Conservation (phyloP, 2,329 filamentous ascomycete species). For the Aciculosporium take region DNA sequence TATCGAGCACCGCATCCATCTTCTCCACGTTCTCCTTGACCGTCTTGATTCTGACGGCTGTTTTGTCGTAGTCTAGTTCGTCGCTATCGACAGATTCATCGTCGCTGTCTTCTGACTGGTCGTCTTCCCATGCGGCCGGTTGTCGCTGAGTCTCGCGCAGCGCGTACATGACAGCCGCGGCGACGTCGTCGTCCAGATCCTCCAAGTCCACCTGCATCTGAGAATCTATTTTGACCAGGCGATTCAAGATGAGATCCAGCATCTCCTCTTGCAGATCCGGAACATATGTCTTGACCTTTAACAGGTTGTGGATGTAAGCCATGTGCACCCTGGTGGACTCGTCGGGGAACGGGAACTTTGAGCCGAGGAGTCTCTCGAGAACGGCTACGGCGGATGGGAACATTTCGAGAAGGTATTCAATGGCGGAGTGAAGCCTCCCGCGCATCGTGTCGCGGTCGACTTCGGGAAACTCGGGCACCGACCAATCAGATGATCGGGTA, state of each 20-base stretch:
- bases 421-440: slow-evolving; percentile 57
- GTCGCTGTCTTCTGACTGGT: slow-evolving; percentile 46
- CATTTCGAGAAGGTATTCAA: slow-evolving; percentile 64
- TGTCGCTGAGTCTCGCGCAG: slow-evolving; percentile 17
- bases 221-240: slow-evolving; percentile 85
- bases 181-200: slow-evolving; percentile 78
- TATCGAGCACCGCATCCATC: slow-evolving; percentile 79
- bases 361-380: slow-evolving; percentile 50
- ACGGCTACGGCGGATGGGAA: slow-evolving; percentile 65
- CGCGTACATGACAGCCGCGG: slow-evolving; percentile 53
- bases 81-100: slow-evolving; percentile 58
- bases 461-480: slow-evolving; percentile 36
- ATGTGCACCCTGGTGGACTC: slow-evolving; percentile 69
- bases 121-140: slow-evolving; percentile 31
- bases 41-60: slow-evolving; percentile 49
- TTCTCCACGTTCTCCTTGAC: slow-evolving; percentile 77
- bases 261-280: slow-evolving; percentile 68
- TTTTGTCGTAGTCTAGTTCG: slow-evolving; percentile 50
- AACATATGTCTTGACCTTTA: slow-evolving; percentile 63
- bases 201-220: slow-evolving; percentile 90
- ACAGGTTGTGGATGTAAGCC: slow-evolving; percentile 74
- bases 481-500: slow-evolving; percentile 30
- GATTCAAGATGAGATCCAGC: slow-evolving; percentile 68
- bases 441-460: slow-evolving; percentile 54
- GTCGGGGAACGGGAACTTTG: slow-evolving; percentile 61